phyloP scores from a whole-genome alignment of 805 yeast genomes.

The Pichia eremophila region DNA sequence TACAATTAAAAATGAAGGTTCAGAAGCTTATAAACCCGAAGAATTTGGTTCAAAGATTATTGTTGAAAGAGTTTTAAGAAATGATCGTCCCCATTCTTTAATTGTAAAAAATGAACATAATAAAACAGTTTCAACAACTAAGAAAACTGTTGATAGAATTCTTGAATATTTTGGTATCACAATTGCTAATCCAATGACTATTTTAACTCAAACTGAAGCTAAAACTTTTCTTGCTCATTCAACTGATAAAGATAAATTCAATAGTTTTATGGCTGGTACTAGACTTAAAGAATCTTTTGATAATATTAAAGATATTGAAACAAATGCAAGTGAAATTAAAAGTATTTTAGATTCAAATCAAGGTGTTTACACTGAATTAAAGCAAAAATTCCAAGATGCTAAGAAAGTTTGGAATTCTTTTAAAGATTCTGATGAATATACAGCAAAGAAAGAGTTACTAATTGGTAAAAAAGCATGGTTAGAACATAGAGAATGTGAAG shows the following conservation, averaged over 20 bases:
- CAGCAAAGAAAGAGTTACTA: conserved; percentile 29
- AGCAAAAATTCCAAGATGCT: conserved; percentile 34
- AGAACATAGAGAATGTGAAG: conserved; percentile 26
- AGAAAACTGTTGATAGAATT: conserved; percentile 56
- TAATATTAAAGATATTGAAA: conserved; percentile 37
- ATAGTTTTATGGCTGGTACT: conserved; percentile 74
- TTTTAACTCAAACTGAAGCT: conserved; percentile 90
- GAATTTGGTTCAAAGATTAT: conserved; percentile 60
- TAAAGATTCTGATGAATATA: conserved; percentile 32
- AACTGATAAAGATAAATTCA: conserved; percentile 61
- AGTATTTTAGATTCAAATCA: conserved; percentile 31
- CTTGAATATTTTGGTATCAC: conserved; percentile 65
- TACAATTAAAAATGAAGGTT: conserved; percentile 53
- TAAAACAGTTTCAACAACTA: conserved; percentile 48
- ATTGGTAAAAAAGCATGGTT: conserved; percentile 45
- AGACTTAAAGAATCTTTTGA: conserved; percentile 56
- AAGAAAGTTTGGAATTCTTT: conserved; percentile 31
- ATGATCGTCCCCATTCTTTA: conserved; percentile 46
- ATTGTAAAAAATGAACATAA: conserved; percentile 44
- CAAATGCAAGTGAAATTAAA: conserved; percentile 31
- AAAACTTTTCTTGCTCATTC: conserved; percentile 78
- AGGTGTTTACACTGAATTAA: conserved; percentile 22
- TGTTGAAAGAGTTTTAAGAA: conserved; percentile 56
- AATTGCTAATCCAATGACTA: conserved; percentile 85
- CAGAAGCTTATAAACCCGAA: conserved; percentile 54